A percentile compares a stretch with the other conserved stretches of the same genome.
Evolutionary conservation across 2,329 filamentous ascomycete species (phyloP).

Genomic region (Claviceps digitariae): DNA sequence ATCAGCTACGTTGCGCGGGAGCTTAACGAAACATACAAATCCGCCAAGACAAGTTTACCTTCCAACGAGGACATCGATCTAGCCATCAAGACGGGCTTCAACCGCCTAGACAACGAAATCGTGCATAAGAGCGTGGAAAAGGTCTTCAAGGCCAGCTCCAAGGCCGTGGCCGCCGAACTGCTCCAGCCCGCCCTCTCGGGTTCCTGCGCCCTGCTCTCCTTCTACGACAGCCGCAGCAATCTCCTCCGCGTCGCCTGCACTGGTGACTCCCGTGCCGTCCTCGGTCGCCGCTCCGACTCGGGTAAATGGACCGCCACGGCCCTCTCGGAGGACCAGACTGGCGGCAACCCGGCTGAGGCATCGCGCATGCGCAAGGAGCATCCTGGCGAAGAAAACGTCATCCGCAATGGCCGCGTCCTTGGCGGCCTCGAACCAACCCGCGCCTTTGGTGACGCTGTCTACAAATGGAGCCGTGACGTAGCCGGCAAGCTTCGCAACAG

Average conservation of each 20-base stretch:
- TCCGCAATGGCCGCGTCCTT: conserved; percentile 78
- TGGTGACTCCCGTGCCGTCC: conserved; percentile 87
- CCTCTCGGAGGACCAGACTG: conserved; percentile 87
- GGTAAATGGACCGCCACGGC: conserved; percentile 91
- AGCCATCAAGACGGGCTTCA: conserved; percentile 88
- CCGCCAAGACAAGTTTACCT: conserved; percentile 49
- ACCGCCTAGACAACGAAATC: conserved; percentile 83
- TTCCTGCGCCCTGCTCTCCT: conserved; percentile 92
- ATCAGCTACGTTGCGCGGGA: conserved; percentile 90
- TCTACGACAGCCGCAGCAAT: conserved; percentile 83
- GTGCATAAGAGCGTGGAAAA: conserved; percentile 86
- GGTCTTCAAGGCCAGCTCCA: conserved; percentile 77
- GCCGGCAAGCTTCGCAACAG: conserved; percentile 68
- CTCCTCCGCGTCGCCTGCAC: conserved; percentile 89
- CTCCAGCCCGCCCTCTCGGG: conserved; percentile 88
- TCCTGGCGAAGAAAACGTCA: conserved; percentile 76
- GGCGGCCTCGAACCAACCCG: conserved; percentile 85
- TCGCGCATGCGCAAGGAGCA: conserved; percentile 74
- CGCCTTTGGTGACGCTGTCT: conserved; percentile 90
- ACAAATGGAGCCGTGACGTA: conserved; percentile 87
- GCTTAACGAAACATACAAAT: conserved; percentile 82
- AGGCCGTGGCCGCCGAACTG: conserved; percentile 79
- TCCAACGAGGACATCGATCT: conserved; percentile 68
- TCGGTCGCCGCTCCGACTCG: conserved; percentile 62
- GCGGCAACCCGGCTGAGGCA: conserved; percentile 72